phyloP scores from a whole-genome alignment of 208 protist species.

The Phytomonas francai region DNA sequence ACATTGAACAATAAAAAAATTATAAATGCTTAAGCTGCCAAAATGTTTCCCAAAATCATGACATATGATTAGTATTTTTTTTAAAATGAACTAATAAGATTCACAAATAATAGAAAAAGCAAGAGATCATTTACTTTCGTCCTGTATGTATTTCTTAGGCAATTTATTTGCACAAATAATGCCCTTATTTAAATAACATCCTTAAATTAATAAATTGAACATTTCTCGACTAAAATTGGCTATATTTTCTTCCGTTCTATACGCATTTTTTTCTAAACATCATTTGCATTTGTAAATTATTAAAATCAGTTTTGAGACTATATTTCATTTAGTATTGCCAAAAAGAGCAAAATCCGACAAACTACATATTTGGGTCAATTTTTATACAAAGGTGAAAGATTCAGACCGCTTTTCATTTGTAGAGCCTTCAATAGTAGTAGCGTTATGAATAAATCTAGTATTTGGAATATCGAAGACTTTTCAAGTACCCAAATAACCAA shows the following conservation, averaged over 20 bases:
- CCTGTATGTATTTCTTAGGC: neutral
- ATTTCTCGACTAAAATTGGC: neutral
- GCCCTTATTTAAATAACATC: too few relatives aligned
- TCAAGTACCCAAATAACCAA: neutral
- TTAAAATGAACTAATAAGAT: neutral
- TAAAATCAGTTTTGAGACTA: neutral
- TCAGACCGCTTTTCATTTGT: neutral
- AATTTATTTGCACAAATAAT: neutral
- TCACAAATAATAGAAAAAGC: neutral
- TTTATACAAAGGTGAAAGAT: neutral
- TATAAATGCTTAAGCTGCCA: neutral
- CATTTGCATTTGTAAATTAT: too few relatives aligned
- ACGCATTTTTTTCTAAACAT: too few relatives aligned
- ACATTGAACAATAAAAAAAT: neutral
- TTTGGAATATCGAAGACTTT: neutral
- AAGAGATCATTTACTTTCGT: neutral
- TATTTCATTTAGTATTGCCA: neutral
- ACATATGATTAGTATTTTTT: neutral
- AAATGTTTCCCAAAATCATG: neutral
- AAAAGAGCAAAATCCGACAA: neutral
- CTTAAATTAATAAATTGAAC: too few relatives aligned
- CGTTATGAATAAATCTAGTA: neutral
- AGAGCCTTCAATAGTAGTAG: neutral
- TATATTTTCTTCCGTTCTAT: neutral
- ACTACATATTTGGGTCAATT: neutral